Base-by-base conservation (phyloP, 2,329 filamentous ascomycete species). In the Hypoxylon sp. region DNA sequence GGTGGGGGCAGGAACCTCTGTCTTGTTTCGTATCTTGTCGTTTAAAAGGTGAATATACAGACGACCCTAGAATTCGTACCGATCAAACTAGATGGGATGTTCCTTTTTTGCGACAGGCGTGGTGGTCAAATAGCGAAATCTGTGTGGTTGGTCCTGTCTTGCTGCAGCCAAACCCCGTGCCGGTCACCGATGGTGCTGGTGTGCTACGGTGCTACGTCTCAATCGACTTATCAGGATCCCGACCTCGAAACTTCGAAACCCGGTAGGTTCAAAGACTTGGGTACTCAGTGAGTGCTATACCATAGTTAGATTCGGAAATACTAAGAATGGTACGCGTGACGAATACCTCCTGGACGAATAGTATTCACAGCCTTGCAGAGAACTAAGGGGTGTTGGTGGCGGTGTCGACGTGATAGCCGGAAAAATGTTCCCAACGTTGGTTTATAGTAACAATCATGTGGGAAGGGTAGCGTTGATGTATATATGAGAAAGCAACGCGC, bases 401-500 rank as follows among this genome's bases (percentile, higher is more conserved):
- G 50, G 50, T 65, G 64, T 52, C 65, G 53, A 48, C 44, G 34
- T 54, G 51, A 52, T 56, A 56, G 56, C 24, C 50, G 58, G 58
- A 60, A 54, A 61, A 63, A 65, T 43, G 44, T 48, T 51, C 32
- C 59, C 59, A 43, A 56, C 17, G 43, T 54, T 57, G 53, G 53
- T 63, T 57, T 56, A 58, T 67, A 59, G 65, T 59, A 62, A 59
- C 28, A 55, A 56, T 43, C 46, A 56, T 58, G 64, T 48, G 44
- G 15, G 22, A 68, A 70, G 68, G 70, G 65, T 63, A 62, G 55
- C 64, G 50, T 55, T 55, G 70, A 71, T 71, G 64, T 72, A 70
- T 65, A 62, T 67, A 65, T 49, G 48, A 52, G 56, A 48, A 65
- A 54, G n/a, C 34, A 57, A 52, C 56, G 39, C 51, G 49, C 54